A percentile compares a stretch with the other conserved stretches of the same genome.
phyloP scores from a whole-genome alignment of 2,329 filamentous ascomycete species.

The Monosporascus sp. region DNA sequence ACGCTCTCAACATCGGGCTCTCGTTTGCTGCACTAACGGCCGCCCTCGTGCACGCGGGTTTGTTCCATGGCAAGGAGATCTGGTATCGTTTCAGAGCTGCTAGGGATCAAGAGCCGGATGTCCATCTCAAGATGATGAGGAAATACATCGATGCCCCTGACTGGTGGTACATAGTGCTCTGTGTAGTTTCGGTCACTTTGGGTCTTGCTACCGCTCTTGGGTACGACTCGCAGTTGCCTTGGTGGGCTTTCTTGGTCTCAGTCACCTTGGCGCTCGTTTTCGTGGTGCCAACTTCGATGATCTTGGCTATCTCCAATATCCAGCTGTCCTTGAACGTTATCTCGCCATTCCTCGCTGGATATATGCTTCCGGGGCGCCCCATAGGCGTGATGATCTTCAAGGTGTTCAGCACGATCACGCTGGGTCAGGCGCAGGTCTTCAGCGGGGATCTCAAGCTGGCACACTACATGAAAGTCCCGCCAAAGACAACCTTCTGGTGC shows the following conservation, averaged over 20 bases:
- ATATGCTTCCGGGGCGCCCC: constrained; percentile 52
- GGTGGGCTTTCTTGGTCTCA: constrained; percentile 49
- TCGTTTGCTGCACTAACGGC: constrained; percentile 49
- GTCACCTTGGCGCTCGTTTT: constrained; percentile 41
- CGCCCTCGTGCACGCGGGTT: constrained; percentile 30
- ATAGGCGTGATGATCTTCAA: constrained; percentile 55
- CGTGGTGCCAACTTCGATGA: constrained; percentile 40
- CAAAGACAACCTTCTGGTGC: constrained; percentile 43
- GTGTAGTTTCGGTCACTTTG: constrained; percentile 41
- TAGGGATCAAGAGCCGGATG: constrained; percentile 42
- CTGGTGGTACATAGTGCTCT: constrained; percentile 48
- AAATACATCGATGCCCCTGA: constrained; percentile 47
- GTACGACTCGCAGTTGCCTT: constrained; percentile 43
- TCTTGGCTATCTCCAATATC: constrained; percentile 48
- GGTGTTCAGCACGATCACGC: constrained; percentile 37
- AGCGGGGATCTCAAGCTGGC: constrained; percentile 30
- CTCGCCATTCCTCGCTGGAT: constrained; percentile 50
- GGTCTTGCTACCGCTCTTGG: constrained; percentile 39
- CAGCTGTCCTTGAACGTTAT: constrained; percentile 47
- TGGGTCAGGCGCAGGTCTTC: constrained; percentile 32
- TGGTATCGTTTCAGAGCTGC: constrained; percentile 40
- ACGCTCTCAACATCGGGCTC: constrained; percentile 42
- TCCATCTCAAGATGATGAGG: constrained; percentile 47
- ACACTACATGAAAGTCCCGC: constrained; percentile 37
- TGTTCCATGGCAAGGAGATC: constrained; percentile 38